phyloP scores from a whole-genome alignment of 2,329 filamentous ascomycete genomes.

The Cryphonectria japonica region DNA sequence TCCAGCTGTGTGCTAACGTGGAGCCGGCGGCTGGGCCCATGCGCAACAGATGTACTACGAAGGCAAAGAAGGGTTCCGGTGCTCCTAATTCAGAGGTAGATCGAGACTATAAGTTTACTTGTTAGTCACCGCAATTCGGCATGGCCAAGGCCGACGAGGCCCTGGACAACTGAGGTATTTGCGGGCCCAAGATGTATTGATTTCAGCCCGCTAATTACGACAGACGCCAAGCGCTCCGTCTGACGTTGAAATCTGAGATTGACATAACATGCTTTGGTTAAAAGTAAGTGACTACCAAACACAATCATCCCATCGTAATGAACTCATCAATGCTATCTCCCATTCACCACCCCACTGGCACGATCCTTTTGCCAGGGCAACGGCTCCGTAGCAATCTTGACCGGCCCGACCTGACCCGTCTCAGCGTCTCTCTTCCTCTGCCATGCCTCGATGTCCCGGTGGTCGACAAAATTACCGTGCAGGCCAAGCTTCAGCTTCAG shows the following conservation, averaged over 20 bases:
- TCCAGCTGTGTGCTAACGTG: background rate
- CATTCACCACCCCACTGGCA: background rate
- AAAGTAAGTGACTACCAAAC: no score
- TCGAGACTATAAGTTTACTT: no score
- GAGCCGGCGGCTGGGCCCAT: background rate
- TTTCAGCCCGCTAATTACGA: no score
- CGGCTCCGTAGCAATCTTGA: slow-evolving; percentile 41
- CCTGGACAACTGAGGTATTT: no score
- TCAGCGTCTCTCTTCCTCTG: slow-evolving; percentile 38
- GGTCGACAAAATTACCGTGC: slow-evolving; percentile 49
- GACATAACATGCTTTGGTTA: no score
- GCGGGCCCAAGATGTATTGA: no score
- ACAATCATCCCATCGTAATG: no score
- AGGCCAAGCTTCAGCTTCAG: slow-evolving; percentile 46
- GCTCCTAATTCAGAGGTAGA: no score
- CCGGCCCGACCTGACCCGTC: slow-evolving; percentile 44
- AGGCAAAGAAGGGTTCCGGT: background rate
- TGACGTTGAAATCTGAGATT: no score
- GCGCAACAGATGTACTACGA: background rate
- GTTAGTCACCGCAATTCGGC: no score
- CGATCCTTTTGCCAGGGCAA: slow-evolving; percentile 43
- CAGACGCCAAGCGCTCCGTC: no score
- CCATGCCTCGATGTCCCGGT: slow-evolving; percentile 49
- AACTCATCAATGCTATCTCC: background rate
- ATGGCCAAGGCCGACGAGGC: no score